Evolutionary conservation across 1,284 basidiomycete species (phyloP).

Genomic region (Austroboletus novae-zelandiae): DNA sequence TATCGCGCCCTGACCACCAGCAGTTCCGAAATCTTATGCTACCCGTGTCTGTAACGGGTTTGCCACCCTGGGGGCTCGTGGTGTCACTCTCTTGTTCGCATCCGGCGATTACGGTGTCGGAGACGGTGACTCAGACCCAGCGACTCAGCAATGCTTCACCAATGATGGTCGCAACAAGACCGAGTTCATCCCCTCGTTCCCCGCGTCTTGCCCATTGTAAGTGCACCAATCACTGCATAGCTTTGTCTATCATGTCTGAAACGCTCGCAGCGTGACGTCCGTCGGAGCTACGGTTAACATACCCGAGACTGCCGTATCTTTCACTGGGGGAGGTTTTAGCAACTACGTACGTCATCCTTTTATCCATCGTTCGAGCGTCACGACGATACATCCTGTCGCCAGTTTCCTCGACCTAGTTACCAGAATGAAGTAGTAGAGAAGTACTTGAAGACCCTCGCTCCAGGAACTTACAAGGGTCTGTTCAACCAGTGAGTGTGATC

Average conservation of each 20-base stretch:
- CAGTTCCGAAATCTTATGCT: conserved; percentile 63
- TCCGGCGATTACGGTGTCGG: conserved; percentile 75
- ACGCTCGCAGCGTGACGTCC: conserved; percentile 44
- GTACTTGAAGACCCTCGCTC: conserved; percentile 46
- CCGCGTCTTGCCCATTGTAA: conserved; percentile 44
- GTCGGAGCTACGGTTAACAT: conserved; percentile 59
- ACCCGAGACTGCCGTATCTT: conserved; percentile 53
- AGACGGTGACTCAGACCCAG: conserved; percentile 49
- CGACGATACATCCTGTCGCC: neutral
- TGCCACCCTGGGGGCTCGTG: conserved; percentile 57
- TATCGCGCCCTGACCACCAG: neutral
- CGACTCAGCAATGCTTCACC: conserved; percentile 50
- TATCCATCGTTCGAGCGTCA: neutral
- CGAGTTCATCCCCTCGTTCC: conserved; percentile 60
- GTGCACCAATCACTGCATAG: conserved; percentile 2
- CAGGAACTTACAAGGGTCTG: conserved; percentile 52
- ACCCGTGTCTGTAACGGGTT: conserved; percentile 60
- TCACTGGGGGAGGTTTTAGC: conserved; percentile 68
- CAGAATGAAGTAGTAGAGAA: conserved; percentile 16
- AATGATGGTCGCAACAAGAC: conserved; percentile 57
- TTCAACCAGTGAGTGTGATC: conserved; percentile 40
- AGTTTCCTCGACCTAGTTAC: conserved; percentile 24
- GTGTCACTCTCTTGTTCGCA: conserved; percentile 59
- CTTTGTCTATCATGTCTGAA: neutral
- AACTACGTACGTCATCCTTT: conserved; percentile 24